These are phyloP conservation scores for Geotrichum macrosporum DNA, from an alignment of 1,139 yeast genomes.

Conservation along the genomic window DNA sequence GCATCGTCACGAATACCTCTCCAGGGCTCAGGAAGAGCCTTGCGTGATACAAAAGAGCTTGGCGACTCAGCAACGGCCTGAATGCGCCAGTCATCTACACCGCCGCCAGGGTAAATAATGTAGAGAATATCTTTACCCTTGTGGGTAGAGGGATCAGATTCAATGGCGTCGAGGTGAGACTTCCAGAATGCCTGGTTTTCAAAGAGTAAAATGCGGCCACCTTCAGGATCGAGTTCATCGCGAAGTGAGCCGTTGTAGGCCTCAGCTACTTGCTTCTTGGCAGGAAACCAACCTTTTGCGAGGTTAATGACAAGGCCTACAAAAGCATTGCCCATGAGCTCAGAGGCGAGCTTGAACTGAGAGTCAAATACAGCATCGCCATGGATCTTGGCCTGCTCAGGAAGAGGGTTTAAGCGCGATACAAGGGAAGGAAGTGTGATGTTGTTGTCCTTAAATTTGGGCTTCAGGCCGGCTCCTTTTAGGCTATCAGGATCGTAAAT, in stretches of 20 bases:
- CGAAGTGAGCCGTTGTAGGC: conserved; percentile 48
- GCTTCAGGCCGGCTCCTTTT: conserved; percentile 21
- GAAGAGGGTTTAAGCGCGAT: conserved; percentile 86
- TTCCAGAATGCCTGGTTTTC: conserved; percentile 88
- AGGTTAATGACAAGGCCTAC: conserved; percentile 60
- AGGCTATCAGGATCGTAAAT: conserved; percentile 51
- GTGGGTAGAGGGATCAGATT: conserved; percentile 38
- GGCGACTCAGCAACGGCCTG: conserved; percentile 79
- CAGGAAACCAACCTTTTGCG: conserved; percentile 90
- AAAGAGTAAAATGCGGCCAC: conserved; percentile 68
- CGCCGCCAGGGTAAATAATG: conserved; percentile 70
- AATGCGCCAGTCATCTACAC: conserved; percentile 71
- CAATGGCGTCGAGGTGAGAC: conserved; percentile 77
- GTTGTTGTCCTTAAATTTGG: conserved; percentile 33
- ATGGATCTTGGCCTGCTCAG: conserved; percentile 45
- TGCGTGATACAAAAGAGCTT: conserved; percentile 76
- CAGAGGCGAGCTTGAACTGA: conserved; percentile 66
- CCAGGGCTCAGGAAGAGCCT: conserved; percentile 84
- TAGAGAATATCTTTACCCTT: conserved; percentile 57
- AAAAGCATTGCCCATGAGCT: conserved; percentile 79
- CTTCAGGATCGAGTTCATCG: conserved; percentile 37
- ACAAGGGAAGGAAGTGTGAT: conserved; percentile 79
- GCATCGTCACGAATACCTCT: conserved; percentile 90
- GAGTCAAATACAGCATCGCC: conserved; percentile 64
- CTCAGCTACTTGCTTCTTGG: conserved; percentile 67